Base-by-base conservation (phyloP, 140 eudicot species). In the Bidens hawaiensis region DNA sequence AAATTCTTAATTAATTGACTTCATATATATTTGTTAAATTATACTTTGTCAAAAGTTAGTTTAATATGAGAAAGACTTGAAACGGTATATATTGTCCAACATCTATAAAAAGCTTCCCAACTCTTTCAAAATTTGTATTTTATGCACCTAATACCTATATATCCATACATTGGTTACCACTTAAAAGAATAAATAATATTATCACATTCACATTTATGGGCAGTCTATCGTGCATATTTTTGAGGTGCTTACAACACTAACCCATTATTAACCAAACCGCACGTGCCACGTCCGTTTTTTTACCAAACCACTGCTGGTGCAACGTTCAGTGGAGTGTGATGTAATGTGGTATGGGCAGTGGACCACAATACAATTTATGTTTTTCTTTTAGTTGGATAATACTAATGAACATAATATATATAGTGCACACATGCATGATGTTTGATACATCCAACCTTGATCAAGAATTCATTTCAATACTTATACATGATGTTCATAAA, bases 161-260 rank as follows among this genome's bases (percentile, higher is more conserved):
- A 26, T 25, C n/a, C 15, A 2, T 24, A 47, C 13, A 14, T 25
- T 52, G 36, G 28, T 52, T 52, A 14, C 24, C 36, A 25, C 11
- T 10, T 22, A 23, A 14, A 27, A 5, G 19, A 53, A 53, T 8
- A 25, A 27, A 26, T 56, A n/a, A 56, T 31, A 56, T 56, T 56
- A 30, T 17, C n/a, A n/a, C n/a, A n/a, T n/a, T 38, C 45, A 26
- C 60, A 26, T 24, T 25, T 56, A 22, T 26, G 41, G 30, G 22
- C n/a, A 26, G 8, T 30, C 43, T 56, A 24, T 52, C 19, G n/a
- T 26, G 60, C 60, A 4, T 24, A 27, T 3, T 16, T 28, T 56
- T 56, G 8, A 56, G 16, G 62, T 55, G 62, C 62, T 31, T 16
- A 56, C 15, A 56, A 17, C 62, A 56, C 62, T 30, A 56, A 56